Evolutionary conservation across 768 basidiomycete species (phyloP), one percentile per base, ranked within the genome.

Genomic region (Boletus patriciae): DNA sequence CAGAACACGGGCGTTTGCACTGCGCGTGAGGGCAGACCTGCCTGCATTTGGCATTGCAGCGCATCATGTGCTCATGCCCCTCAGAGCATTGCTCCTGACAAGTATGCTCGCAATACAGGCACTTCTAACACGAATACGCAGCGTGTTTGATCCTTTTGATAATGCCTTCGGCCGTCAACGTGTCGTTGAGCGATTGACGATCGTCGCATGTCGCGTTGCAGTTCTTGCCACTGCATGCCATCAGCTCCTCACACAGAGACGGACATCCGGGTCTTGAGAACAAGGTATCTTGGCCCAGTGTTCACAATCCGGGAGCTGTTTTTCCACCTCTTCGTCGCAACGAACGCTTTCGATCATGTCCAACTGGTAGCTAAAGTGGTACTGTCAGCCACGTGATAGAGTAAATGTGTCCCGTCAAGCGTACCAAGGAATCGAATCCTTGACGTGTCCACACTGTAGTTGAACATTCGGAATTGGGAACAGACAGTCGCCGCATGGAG

Each of bases 361-460:
- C 27, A 82, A 56, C 34, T 73, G 59, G 63, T 77, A 66, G 57
- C 87, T 88, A 54, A 4, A 47, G 43, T 2, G 8, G 42, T n/a
- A 49, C 13, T 0, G 19, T 58, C 18, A 58, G 41, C 27, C 9
- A 4, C 47, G 29, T 10, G 54, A 27, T 50, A 46, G 9, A 25
- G 51, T 1, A 16, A 44, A 27, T 6, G 6, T 1, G 11, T 21
- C 1, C 16, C 15, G 3, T 15, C 4, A 21, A 38, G 61, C 78
- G 47, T 62, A 86, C 85, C 86, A 88, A 25, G 75, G 70, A 42
- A 85, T 75, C 0, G 71, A 69, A 13, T 59, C 12, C 18, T 68
- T 73, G 27, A 63, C 51, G 66, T 88, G 87, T 2, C 84, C 83
- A 59, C 87, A 89, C 0, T 85, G 83, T 18, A 89, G 73, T 31